Percentiles rank a stretch among this genome's conserved stretches.
phyloP scores from a whole-genome alignment of 2,329 filamentous ascomycete species.

The Diaporthe sp. region DNA sequence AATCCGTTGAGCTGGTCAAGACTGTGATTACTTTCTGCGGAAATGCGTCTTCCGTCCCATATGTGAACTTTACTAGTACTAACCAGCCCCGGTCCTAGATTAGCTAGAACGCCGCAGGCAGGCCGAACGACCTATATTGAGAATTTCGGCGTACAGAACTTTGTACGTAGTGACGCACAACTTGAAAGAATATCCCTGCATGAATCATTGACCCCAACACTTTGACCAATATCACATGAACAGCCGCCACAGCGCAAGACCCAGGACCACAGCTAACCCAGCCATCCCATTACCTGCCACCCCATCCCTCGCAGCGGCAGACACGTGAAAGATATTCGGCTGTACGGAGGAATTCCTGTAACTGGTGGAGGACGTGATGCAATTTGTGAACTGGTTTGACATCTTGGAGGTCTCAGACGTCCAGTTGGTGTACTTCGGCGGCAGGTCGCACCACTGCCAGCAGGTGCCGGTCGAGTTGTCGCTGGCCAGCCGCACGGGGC shows the following conservation, averaged over 20 bases:
- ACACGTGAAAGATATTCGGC: neutral
- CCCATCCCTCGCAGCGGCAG: neutral
- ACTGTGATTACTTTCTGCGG: too few species aligned
- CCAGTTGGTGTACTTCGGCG: neutral
- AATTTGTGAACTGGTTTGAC: neutral
- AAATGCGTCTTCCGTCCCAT: too few species aligned
- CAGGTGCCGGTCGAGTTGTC: neutral
- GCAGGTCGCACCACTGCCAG: slow-evolving; percentile 14
- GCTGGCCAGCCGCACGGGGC: neutral
- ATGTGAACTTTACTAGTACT: too few species aligned
- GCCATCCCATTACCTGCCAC: neutral
- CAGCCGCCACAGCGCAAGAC: neutral
- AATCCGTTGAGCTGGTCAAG: too few species aligned
- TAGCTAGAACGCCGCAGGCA: too few species aligned
- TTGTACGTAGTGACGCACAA: too few species aligned
- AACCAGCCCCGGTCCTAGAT: too few species aligned
- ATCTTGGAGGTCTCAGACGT: neutral
- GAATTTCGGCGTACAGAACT: too few species aligned
- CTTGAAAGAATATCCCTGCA: too few species aligned
- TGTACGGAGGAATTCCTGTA: neutral
- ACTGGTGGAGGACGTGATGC: neutral
- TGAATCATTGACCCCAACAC: too few species aligned
- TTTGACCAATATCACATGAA: too few species aligned
- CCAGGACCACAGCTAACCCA: neutral
- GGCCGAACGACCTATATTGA: too few species aligned